Conservation (phyloP, 768 basidiomycete genomes). For the Boletellus sp. region DNA sequence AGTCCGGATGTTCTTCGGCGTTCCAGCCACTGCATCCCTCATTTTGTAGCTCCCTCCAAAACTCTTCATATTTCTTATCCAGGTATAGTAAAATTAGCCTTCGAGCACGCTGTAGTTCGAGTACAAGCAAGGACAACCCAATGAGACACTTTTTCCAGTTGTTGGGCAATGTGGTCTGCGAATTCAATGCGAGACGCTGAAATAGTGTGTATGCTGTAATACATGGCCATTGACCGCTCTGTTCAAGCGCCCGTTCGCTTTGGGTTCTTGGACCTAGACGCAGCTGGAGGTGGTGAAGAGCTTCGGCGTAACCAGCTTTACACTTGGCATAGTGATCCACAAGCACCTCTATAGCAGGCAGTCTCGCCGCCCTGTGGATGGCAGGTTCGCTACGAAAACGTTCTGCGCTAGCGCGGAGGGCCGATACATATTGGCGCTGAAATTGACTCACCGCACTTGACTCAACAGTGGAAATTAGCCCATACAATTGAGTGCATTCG, state of each 20-base stretch:
- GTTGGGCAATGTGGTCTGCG: slow-evolving; percentile 2
- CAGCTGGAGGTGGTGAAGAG: not conserved
- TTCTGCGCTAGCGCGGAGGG: not conserved
- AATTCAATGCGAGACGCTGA: slow-evolving; percentile 23
- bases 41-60: not conserved
- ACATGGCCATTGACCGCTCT: slow-evolving; percentile 35
- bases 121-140: slow-evolving; percentile 22
- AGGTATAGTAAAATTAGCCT: not conserved
- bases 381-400: not conserved
- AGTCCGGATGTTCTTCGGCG: not conserved
- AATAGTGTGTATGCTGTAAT: slow-evolving; percentile 30
- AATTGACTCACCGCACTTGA: not conserved
- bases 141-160: slow-evolving; percentile 30
- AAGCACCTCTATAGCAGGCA: not conserved
- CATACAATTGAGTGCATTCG: not conserved
- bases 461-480: not conserved
- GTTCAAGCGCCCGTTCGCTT: slow-evolving; percentile 9
- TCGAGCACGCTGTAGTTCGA: slow-evolving; percentile 28
- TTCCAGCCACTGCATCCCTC: slow-evolving; percentile 1
- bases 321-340: slow-evolving; percentile 1
- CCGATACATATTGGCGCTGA: not conserved
- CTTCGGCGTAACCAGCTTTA: not conserved
- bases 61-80: not conserved
- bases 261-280: slow-evolving; percentile 10
- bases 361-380: not conserved